phyloP scores from a whole-genome alignment of 2,329 filamentous ascomycete genomes.

The Huntiella omanensis region DNA sequence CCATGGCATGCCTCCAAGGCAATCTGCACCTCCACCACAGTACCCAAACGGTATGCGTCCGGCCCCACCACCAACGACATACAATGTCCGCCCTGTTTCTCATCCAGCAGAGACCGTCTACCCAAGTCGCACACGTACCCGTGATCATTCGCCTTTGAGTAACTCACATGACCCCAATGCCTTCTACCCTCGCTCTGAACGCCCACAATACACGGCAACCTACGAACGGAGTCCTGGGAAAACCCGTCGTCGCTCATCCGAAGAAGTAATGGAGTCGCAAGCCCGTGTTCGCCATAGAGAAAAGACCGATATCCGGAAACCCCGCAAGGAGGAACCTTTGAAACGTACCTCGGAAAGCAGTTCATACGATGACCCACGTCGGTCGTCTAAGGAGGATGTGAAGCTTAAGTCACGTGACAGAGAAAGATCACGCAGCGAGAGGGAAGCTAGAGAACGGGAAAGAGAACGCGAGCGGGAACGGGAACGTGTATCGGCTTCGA shows the following conservation, averaged over 20 bases:
- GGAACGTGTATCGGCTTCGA: no score
- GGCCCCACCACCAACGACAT: conserved; percentile 15
- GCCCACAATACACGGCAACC: background rate
- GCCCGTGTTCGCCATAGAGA: no score
- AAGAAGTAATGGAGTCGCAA: background rate
- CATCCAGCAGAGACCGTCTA: background rate
- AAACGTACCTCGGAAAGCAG: conserved; percentile 19
- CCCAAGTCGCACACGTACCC: background rate
- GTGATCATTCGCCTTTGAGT: background rate
- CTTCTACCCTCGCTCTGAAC: background rate
- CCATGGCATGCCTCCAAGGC: conserved; percentile 18
- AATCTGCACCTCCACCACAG: conserved; percentile 16
- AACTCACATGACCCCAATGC: background rate
- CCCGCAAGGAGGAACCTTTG: conserved; percentile 21
- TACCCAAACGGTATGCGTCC: background rate
- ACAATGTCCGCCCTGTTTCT: conserved; percentile 13
- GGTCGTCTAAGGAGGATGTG: conserved; percentile 14
- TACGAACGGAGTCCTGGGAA: conserved; percentile 5
- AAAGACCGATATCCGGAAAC: conserved; percentile 14
- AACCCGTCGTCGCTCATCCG: background rate
- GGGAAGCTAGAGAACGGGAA: background rate
- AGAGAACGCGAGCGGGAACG: background rate
- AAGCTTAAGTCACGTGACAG: conserved; percentile 12
- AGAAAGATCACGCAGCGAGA: conserved; percentile 16
- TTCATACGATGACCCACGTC: no score